Evolutionary conservation across 345 rosid species (phyloP).

Genomic region (Boechera stricta): DNA sequence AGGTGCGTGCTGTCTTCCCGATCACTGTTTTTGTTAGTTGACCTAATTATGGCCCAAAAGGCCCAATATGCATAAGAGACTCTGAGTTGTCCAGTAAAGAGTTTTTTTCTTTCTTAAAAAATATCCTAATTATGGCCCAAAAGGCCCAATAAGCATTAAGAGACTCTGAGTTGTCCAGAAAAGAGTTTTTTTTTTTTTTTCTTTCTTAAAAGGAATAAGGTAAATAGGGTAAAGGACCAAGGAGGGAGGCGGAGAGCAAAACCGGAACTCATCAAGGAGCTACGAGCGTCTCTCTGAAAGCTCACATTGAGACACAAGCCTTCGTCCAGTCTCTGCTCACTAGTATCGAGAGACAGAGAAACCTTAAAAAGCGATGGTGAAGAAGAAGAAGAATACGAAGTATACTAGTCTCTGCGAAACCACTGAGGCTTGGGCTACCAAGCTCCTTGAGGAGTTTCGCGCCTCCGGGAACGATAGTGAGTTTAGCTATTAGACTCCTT

Average conservation of each 20-base stretch:
- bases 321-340: slow-evolving; percentile 18
- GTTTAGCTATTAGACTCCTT: background rate
- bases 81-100: background rate
- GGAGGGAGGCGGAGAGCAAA: slow-evolving; percentile 24
- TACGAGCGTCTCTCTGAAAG: slow-evolving; percentile 11
- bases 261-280: background rate
- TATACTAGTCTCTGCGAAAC: background rate
- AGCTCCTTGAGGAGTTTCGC: slow-evolving; percentile 56
- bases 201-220: too few relatives aligned
- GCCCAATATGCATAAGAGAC: slow-evolving; percentile 7
- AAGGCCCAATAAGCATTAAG: slow-evolving; percentile 1
- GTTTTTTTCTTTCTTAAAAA: too few relatives aligned
- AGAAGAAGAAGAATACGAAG: background rate
- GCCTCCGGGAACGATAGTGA: slow-evolving; percentile 54
- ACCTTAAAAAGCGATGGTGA: slow-evolving; percentile 40
- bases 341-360: slow-evolving; percentile 26
- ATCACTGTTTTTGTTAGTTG: background rate
- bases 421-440: slow-evolving; percentile 50
- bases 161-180: background rate
- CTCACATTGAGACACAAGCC: background rate
- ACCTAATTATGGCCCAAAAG: slow-evolving; percentile 2
- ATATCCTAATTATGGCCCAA: slow-evolving; percentile 4
- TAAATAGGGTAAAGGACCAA: background rate
- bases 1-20: slow-evolving; percentile 19
- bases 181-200: background rate